Conservation (phyloP, 371 early-diverging fungal species). For the Homolaphlyctis polyrhiza region DNA sequence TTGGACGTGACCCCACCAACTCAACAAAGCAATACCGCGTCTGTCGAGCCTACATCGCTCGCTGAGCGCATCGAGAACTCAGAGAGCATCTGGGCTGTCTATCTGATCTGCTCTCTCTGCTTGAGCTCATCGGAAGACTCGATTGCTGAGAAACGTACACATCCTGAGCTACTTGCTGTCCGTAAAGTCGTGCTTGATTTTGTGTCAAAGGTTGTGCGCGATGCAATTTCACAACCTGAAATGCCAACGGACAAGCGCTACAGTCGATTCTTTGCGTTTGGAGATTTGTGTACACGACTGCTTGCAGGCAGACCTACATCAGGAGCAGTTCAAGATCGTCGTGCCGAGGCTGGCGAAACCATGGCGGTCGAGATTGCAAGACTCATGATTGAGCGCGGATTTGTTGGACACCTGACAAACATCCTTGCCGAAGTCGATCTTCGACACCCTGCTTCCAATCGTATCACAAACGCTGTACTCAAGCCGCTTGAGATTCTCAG, state of each 20-base stretch:
- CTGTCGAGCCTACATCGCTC: not conserved
- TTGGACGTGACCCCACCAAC: not conserved
- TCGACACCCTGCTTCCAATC: conserved; percentile 75
- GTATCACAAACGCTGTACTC: conserved; percentile 68
- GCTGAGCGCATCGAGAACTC: conserved; percentile 5
- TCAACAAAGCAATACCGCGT: not conserved
- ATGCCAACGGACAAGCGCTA: conserved; percentile 54
- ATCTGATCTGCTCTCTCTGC: conserved; percentile 25
- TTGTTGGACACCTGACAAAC: conserved; percentile 72
- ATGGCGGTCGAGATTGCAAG: conserved; percentile 56
- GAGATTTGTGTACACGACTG: conserved; percentile 68
- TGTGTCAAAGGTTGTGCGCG: conserved; percentile 26
- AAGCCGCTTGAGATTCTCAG: conserved; percentile 85
- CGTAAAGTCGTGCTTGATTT: conserved; percentile 44
- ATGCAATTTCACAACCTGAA: conserved; percentile 22
- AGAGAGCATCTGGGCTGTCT: conserved; percentile 54
- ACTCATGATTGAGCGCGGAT: conserved; percentile 86
- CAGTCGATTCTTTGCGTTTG: conserved; percentile 59
- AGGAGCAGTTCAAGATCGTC: not conserved
- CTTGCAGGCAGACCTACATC: conserved; percentile 46
- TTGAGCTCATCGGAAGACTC: conserved; percentile 14
- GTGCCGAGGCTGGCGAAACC: conserved; percentile 8
- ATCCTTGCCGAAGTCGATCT: conserved; percentile 83
- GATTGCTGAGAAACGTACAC: conserved; percentile 40
- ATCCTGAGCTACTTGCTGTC: conserved; percentile 56